Base-by-base conservation (phyloP, 768 basidiomycete species). In the Collybiopsis confluens region DNA sequence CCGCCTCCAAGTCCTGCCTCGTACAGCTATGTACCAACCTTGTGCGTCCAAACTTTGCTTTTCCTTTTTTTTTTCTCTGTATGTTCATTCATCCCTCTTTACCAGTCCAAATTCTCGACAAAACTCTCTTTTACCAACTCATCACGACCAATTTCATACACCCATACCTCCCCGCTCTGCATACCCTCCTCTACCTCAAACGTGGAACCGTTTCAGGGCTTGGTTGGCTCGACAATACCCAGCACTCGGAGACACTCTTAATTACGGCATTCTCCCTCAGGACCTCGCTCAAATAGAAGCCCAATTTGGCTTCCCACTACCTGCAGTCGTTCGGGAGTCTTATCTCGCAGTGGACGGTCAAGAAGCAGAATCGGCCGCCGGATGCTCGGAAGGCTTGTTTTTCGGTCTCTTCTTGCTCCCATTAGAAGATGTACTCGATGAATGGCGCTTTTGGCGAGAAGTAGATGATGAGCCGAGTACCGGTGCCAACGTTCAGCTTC, bases 371-470 rank as follows among this genome's bases (percentile, higher is more conserved):
- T 90, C 90, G 13, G 75, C 90, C 26, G 90, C 89, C 38, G 90
- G 89, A 11, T 93, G 90, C 62, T 80, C 90, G 8, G 89, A 92
- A 54, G 97, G 97, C 30, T 77, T 99, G 27, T 92, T 99, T 69
- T 98, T 93, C 63, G 97, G 97, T n/a, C 72, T 99, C 18, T 88
- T 86, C n/a, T 78, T 97, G 35, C 73, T 99, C 18, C 91, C 93
- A 11, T 76, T 98, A 42, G 97, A 99, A 63, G 88, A 92, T 61
- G 92, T 97, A 24, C 74, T 94, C 41, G 86, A 93, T 54, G 97
- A 99, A 70, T 99, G 96, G 94, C 75, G 80, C 33, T 98, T 97
- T 65, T 98, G 97, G 96, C 75, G 96, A 57, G 87, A 90, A 62
- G 91, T 98, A 33, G 95, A 98, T 63, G 77, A 85, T 7, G 96